Evolutionary conservation across 1,284 basidiomycete species (phyloP).

Genomic region (Wolfiporia cocos): DNA sequence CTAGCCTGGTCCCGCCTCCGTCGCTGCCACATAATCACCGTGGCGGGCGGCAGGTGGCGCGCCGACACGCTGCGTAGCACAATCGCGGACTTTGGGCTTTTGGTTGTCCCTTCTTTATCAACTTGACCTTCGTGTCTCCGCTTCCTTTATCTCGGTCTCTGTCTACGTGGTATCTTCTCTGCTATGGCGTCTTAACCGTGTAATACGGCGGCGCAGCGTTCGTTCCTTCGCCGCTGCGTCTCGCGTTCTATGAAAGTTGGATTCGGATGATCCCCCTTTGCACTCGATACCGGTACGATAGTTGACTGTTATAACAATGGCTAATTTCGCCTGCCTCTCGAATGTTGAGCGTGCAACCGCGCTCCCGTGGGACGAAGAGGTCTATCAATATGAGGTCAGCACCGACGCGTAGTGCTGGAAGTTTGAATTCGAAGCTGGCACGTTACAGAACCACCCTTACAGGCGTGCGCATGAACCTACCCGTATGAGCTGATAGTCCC

Average conservation of each 20-base stretch:
- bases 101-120: slow-evolving; percentile 53
- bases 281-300: slow-evolving; percentile 20
- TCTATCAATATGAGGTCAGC: no score
- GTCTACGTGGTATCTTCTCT: slow-evolving; percentile 6
- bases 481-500: no score
- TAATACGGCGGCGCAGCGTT: not conserved
- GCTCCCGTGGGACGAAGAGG: no score
- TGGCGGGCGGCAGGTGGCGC: not conserved
- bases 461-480: no score
- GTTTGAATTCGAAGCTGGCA: no score
- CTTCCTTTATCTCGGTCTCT: slow-evolving; percentile 8
- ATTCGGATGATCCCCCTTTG: slow-evolving; percentile 8
- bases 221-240: slow-evolving; percentile 1
- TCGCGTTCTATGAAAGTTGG: slow-evolving; percentile 5
- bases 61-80: slow-evolving; percentile 7
- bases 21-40: not conserved
- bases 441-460: no score
- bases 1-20: slow-evolving; percentile 1
- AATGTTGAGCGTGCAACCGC: no score
- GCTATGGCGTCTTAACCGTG: not conserved
- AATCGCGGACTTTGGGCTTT: slow-evolving; percentile 45
- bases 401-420: no score
- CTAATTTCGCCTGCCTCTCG: slow-evolving; percentile 9
- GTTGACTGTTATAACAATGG: slow-evolving; percentile 11
- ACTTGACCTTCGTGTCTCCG: slow-evolving; percentile 23